Percentiles rank a stretch among this genome's conserved stretches.
Evolutionary conservation across 2,329 filamentous ascomycete species (phyloP).

Genomic region (Emergomyces pasteurianus): DNA sequence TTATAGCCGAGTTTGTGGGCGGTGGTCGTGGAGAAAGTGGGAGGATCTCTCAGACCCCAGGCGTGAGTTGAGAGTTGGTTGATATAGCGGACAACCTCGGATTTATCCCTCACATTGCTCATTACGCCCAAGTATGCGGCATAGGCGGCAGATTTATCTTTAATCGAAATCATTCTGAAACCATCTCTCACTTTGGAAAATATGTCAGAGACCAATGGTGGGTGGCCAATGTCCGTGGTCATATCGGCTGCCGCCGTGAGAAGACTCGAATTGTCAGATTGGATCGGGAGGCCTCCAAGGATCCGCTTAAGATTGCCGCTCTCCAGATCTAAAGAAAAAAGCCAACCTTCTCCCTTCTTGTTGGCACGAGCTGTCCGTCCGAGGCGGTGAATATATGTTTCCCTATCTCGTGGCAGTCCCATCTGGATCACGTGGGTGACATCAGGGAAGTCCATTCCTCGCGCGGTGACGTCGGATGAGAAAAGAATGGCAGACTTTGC

Average conservation of each 20-base stretch:
- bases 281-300: conserved; percentile 44
- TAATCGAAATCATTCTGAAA: conserved; percentile 3
- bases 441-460: conserved; percentile 72
- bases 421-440: conserved; percentile 72
- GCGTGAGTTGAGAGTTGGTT: conserved; percentile 29
- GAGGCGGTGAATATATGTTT: conserved; percentile 65
- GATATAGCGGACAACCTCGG: neutral
- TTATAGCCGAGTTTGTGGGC: neutral
- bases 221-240: conserved; percentile 15
- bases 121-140: conserved; percentile 39
- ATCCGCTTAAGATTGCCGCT: conserved; percentile 36
- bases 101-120: neutral
- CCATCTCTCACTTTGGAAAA: conserved; percentile 28
- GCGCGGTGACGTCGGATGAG: conserved; percentile 67
- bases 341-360: conserved; percentile 50
- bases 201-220: conserved; percentile 8
- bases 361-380: conserved; percentile 62
- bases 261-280: conserved; percentile 37
- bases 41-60: conserved; percentile 21
- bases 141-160: conserved; percentile 39
- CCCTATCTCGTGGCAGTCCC: conserved; percentile 50
- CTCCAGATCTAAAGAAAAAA: conserved; percentile 46
- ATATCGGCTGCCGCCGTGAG: conserved; percentile 25
- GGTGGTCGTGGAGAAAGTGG: neutral
- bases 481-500: conserved; percentile 54